Percentiles rank a stretch among this genome's conserved stretches.
Conservation (phyloP, 1,139 yeast species). For the Barnettozyma hawaiiensis region DNA sequence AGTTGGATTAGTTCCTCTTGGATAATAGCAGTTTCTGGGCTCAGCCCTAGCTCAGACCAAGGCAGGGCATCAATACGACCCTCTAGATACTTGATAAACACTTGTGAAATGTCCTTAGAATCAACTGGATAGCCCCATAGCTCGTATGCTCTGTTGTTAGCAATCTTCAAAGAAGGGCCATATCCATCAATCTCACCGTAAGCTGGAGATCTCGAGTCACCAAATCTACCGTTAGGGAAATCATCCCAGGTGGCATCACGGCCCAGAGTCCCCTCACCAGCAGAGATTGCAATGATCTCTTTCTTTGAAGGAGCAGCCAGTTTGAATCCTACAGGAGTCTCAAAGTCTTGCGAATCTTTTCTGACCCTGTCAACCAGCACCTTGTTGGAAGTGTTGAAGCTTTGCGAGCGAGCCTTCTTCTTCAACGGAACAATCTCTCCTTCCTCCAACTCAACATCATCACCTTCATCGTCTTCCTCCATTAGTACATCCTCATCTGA, state of each 20-base stretch:
- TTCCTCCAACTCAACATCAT: slow-evolving; percentile 22
- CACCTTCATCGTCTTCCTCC: slow-evolving; percentile 34
- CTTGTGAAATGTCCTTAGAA: slow-evolving; percentile 54
- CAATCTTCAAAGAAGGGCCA: slow-evolving; percentile 82
- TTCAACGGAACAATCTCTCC: slow-evolving; percentile 11
- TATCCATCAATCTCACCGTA: slow-evolving; percentile 98
- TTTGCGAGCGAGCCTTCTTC: slow-evolving; percentile 40
- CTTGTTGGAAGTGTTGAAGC: slow-evolving; percentile 41
- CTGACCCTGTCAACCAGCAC: slow-evolving; percentile 33
- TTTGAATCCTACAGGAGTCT: slow-evolving; percentile 24
- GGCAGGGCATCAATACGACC: slow-evolving; percentile 77
- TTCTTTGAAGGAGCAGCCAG: slow-evolving; percentile 37
- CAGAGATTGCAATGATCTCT: slow-evolving; percentile 66
- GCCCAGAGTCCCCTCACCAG: slow-evolving; percentile 81
- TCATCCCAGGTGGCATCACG: slow-evolving; percentile 98
- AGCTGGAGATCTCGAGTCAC: slow-evolving; percentile 95
- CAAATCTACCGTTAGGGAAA: slow-evolving; percentile 95
- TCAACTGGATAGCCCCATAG: slow-evolving; percentile 81
- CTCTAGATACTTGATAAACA: slow-evolving; percentile 71
- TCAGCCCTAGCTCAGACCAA: slow-evolving; percentile 83
- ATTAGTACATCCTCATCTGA: slow-evolving; percentile 23
- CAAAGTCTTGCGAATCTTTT: slow-evolving; percentile 21
- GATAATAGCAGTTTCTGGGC: slow-evolving; percentile 86
- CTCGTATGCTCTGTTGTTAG: slow-evolving; percentile 61
- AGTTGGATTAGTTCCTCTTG: slow-evolving; percentile 83